Evolutionary conservation across 371 early-diverging fungal genomes (phyloP).

Genomic region (Thermomucor indicae-seudaticae): DNA sequence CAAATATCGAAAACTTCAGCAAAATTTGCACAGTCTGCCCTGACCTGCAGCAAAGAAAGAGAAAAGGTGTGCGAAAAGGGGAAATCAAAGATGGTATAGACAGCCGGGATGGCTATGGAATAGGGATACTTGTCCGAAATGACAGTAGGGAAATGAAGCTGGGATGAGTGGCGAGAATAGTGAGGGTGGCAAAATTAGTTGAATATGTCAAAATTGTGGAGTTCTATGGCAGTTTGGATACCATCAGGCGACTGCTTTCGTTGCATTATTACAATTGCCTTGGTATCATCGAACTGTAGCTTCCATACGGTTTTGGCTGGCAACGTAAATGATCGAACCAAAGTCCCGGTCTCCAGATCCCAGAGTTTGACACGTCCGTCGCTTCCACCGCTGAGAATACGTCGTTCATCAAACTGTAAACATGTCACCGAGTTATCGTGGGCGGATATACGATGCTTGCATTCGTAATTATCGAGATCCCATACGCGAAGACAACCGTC

Average conservation of each 20-base stretch:
- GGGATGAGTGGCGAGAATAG: neutral
- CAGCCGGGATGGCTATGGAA: neutral
- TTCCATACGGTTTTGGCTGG: conserved; percentile 57
- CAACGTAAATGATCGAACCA: conserved; percentile 61
- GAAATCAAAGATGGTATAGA: neutral
- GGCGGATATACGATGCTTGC: conserved; percentile 66
- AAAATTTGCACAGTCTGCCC: neutral
- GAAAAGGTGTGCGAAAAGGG: neutral
- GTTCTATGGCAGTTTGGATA: neutral
- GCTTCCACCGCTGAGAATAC: conserved; percentile 78
- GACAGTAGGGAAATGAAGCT: neutral
- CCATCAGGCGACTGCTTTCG: neutral
- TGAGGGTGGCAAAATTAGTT: neutral
- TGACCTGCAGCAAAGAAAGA: too few relatives aligned
- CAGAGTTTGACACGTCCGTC: conserved; percentile 83
- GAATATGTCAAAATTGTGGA: neutral
- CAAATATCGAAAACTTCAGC: neutral
- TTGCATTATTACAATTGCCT: conserved; percentile 44
- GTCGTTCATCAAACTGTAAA: conserved; percentile 72
- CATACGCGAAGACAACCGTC: conserved; percentile 86
- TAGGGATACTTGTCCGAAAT: neutral
- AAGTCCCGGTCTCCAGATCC: conserved; percentile 70
- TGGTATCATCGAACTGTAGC: conserved; percentile 49
- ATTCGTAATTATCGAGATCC: conserved; percentile 60
- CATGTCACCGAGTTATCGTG: conserved; percentile 83